These are phyloP conservation scores for Asterophora lycoperdoides DNA, from an alignment of 768 basidiomycete species.

Conservation along the genomic window DNA sequence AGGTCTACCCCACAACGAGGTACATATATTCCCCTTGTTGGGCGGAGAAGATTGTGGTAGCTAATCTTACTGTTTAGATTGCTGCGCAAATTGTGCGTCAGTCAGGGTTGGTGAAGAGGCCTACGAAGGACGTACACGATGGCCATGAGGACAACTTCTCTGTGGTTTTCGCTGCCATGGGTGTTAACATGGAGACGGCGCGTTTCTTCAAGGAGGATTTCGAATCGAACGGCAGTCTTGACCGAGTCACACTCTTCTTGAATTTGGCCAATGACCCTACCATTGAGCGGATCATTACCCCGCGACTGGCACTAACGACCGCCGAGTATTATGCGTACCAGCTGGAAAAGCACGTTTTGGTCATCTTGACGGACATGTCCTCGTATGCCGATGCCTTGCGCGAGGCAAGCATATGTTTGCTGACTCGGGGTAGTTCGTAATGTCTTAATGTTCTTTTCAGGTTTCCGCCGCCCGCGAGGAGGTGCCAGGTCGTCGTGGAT, in stretches of 20 bases:
- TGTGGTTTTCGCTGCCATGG: slow-evolving; percentile 99
- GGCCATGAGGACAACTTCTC: slow-evolving; percentile 99
- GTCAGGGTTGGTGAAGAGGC: slow-evolving; percentile 93
- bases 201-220: slow-evolving; percentile 99
- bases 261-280: slow-evolving; percentile 99
- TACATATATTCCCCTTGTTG: slow-evolving; percentile 28
- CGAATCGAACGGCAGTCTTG: slow-evolving; percentile 96
- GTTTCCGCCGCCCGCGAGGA: slow-evolving; percentile 99
- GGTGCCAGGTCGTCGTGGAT: slow-evolving; percentile 98
- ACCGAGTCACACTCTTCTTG: slow-evolving; percentile 96
- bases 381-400: slow-evolving; percentile 96
- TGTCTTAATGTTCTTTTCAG: slow-evolving; percentile 31
- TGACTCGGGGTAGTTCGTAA: slow-evolving; percentile 6
- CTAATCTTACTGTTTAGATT: slow-evolving; percentile 52
- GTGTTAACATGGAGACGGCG: slow-evolving; percentile 99
- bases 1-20: slow-evolving; percentile 98
- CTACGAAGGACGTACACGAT: slow-evolving; percentile 96
- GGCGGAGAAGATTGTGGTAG: background rate
- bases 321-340: slow-evolving; percentile 99
- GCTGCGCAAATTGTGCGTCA: slow-evolving; percentile 99
- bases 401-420: slow-evolving; percentile 52
- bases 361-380: slow-evolving; percentile 99
- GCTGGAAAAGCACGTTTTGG: slow-evolving; percentile 98
- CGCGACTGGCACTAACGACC: slow-evolving; percentile 94
- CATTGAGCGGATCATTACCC: slow-evolving; percentile 99